Base-by-base conservation (phyloP, 805 yeast genomes). In the Zygosaccharomyces siamensis region DNA sequence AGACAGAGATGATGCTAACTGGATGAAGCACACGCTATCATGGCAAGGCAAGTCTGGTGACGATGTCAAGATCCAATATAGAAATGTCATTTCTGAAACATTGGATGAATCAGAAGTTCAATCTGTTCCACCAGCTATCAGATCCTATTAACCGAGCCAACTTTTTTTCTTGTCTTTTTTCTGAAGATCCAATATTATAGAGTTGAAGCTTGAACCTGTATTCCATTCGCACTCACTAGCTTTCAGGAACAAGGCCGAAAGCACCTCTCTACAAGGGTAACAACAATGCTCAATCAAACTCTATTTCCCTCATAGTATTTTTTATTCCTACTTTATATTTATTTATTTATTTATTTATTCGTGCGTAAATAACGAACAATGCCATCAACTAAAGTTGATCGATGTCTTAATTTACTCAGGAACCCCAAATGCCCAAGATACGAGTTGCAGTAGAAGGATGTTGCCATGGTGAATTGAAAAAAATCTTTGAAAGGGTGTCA, bases 1-100 rank as follows among this genome's bases (percentile, higher is more conserved):
- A 64, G 83, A 81, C 55, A 89, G 99, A 81, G 96, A 92, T 68
- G 99, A 92, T 70, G 89, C 68, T 48, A 77, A 89, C 79, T 92
- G 99, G 99, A 89, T 88, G 92, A 93, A 92, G 77, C 99, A 92
- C 74, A 78, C 97, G 43, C 75, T 92, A 67, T 88, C 97, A 45
- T 92, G 93, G 89, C 98, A 93, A 77, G 8, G 21, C 2, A 64
- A 71, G 49, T 68, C 72, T 24, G 95, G 92, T 62, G 92, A 78
- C 39, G 76, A 77, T 46, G 89, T 88, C 46, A 73, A 69, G 48
- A 80, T 92, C 72, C 83, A 74, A 62, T 92, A 92, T 84, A 86
- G 99, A 80, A 74, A 75, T 49, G 98, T 93, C 60, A 80, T 87
- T 62, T 74, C 76, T 59, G 76, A 81, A 52, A 92, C 99, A 39